Evolutionary conservation across 371 early-diverging fungal genomes (phyloP).

Genomic region (Mortierella polycephala): DNA sequence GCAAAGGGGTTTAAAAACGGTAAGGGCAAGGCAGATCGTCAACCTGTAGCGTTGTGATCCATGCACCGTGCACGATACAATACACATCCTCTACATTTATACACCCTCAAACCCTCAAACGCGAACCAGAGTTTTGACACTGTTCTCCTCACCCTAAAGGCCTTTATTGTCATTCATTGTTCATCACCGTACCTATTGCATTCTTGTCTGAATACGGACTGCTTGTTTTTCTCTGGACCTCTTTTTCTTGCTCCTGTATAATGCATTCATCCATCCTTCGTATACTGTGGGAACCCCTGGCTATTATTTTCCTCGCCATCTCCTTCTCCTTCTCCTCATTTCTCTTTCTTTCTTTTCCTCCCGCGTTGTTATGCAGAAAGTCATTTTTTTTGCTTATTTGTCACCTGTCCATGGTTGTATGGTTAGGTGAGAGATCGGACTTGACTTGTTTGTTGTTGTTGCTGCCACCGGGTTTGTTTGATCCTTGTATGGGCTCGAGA

Average conservation of each 20-base stretch:
- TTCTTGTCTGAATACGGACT: too few relatives aligned
- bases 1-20: conserved; percentile 13
- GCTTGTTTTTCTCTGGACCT: too few relatives aligned
- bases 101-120: too few relatives aligned
- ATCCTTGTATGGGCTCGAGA: not conserved
- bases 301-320: too few relatives aligned
- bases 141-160: too few relatives aligned
- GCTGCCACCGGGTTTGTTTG: not conserved
- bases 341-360: not conserved
- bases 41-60: too few relatives aligned
- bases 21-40: not conserved
- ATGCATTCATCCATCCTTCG: not conserved
- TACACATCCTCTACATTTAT: too few relatives aligned
- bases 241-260: not conserved
- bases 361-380: not conserved
- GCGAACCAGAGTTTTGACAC: too few relatives aligned
- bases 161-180: too few relatives aligned
- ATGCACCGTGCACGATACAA: too few relatives aligned
- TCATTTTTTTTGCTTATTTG: not conserved
- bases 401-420: not conserved
- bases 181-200: too few relatives aligned
- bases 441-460: not conserved
- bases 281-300: not conserved
- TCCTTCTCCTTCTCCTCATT: not conserved
- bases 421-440: not conserved